Evolutionary conservation across 345 rosid species (phyloP).

Genomic region (Eucalyptus fibrosa): DNA sequence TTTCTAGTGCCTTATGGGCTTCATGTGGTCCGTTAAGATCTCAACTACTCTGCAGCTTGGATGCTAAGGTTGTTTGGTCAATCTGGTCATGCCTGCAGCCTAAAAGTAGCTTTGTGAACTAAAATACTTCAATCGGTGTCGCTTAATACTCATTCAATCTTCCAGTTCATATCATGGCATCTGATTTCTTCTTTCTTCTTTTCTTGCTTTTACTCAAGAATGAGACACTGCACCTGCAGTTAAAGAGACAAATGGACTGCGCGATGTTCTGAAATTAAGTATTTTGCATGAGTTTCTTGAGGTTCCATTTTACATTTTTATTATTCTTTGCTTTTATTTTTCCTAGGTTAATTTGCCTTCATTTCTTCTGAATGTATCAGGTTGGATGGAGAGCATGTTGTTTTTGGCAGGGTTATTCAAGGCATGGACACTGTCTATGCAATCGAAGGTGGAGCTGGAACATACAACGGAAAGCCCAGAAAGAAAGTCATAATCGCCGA

Average conservation of each 20-base stretch:
- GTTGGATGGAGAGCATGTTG: conserved; percentile 98
- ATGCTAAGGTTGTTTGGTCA: not conserved
- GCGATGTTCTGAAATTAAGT: not conserved
- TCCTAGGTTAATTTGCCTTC: not conserved
- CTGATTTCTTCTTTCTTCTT: not conserved
- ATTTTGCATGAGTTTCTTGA: not conserved
- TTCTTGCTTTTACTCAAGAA: not conserved
- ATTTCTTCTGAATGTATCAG: conserved; percentile 10
- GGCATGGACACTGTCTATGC: conserved; percentile 88
- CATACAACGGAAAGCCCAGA: conserved; percentile 88
- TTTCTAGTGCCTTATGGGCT: not conserved
- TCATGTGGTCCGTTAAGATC: not conserved
- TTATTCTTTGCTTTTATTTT: not conserved
- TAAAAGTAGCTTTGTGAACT: not conserved
- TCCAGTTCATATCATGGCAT: not conserved
- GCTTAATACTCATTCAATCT: not conserved
- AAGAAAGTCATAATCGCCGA: conserved; percentile 77
- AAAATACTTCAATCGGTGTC: not conserved
- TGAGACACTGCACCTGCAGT: not conserved
- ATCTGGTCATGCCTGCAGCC: not conserved
- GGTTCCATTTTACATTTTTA: not conserved
- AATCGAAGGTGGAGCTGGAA: conserved; percentile 97
- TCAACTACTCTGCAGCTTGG: not conserved
- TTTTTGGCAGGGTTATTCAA: conserved; percentile 83
- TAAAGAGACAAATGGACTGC: not conserved